Conservation (phyloP, 2,329 filamentous ascomycete species). For the Penicillium sp. region DNA sequence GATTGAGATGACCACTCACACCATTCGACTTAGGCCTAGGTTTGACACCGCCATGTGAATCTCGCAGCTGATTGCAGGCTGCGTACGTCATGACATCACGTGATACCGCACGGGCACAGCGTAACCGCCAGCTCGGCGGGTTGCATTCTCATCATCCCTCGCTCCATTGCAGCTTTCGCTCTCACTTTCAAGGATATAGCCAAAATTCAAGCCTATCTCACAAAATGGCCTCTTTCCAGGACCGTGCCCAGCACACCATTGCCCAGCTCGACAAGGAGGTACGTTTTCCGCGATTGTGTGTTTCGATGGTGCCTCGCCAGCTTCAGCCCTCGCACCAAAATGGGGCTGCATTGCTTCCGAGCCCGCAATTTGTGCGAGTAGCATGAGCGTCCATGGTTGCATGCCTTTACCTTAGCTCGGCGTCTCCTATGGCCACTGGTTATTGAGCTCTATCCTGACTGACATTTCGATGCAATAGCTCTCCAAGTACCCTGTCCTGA, state of each 20-base stretch:
- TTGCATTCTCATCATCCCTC: slow-evolving; percentile 29
- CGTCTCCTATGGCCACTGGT: not conserved
- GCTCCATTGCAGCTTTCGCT: slow-evolving; percentile 14
- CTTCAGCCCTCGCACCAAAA: slow-evolving; percentile 16
- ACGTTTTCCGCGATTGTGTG: slow-evolving; percentile 33
- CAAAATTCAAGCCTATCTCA: slow-evolving; percentile 10
- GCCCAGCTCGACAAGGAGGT: slow-evolving; percentile 69
- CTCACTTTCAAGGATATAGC: slow-evolving; percentile 5
- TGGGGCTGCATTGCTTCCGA: slow-evolving; percentile 4
- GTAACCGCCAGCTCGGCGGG: slow-evolving; percentile 22
- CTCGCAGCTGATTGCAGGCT: slow-evolving; percentile 8
- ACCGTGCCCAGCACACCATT: slow-evolving; percentile 62
- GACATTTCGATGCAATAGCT: slow-evolving; percentile 45
- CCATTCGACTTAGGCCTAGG: not conserved
- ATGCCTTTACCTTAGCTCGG: not conserved
- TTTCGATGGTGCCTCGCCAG: slow-evolving; percentile 20
- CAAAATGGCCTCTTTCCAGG: slow-evolving; percentile 54
- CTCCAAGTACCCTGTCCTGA: slow-evolving; percentile 65
- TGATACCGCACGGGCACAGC: slow-evolving; percentile 17
- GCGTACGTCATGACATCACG: slow-evolving; percentile 25
- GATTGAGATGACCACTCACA: not conserved
- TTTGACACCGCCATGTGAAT: not conserved
- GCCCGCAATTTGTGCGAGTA: not conserved
- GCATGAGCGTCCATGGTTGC: not conserved
- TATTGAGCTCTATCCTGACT: slow-evolving; percentile 3